Conservation (phyloP, 2,329 filamentous ascomycete species). For the Phaeosphaeriaceae sp. region DNA sequence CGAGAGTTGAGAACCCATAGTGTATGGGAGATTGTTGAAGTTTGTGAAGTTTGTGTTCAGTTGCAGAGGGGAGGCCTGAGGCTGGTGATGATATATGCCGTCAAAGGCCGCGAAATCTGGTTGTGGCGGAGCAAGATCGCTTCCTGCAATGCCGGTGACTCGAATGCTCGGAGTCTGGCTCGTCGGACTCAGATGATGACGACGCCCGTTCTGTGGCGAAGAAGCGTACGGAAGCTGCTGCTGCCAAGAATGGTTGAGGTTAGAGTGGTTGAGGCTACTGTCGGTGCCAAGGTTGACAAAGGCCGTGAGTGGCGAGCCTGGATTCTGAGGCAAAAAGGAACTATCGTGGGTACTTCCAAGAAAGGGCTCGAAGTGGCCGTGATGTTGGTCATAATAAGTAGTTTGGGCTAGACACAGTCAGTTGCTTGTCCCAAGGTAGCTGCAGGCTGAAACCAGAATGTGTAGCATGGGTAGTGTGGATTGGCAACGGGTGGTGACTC, state of each 20-base stretch:
- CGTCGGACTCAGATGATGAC: constrained; percentile 44
- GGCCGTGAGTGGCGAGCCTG: constrained; percentile 39
- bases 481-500: constrained; percentile 38
- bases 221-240: constrained; percentile 23
- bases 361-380: constrained; percentile 18
- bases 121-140: constrained; percentile 42
- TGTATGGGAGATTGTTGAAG: constrained; percentile 17
- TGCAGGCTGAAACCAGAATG: constrained; percentile 38
- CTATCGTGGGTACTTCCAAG: constrained; percentile 27
- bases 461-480: constrained; percentile 15
- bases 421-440: constrained; percentile 10
- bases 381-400: constrained; percentile 41
- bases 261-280: constrained; percentile 26
- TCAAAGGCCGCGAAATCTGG: constrained; percentile 33
- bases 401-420: constrained; percentile 31
- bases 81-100: constrained; percentile 41
- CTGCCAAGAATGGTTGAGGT: constrained; percentile 36
- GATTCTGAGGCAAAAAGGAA: constrained; percentile 36
- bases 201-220: constrained; percentile 37
- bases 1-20: constrained; percentile 35
- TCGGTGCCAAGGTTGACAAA: constrained; percentile 39
- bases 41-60: constrained; percentile 26
- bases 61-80: constrained; percentile 40
- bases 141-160: constrained; percentile 41
- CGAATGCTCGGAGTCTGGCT: constrained; percentile 34